A percentile compares a stretch with the other conserved stretches of the same genome.
These are phyloP conservation scores for Telfairia occidentalis DNA, from an alignment of 331 rosid genomes.

Conservation along the genomic window DNA sequence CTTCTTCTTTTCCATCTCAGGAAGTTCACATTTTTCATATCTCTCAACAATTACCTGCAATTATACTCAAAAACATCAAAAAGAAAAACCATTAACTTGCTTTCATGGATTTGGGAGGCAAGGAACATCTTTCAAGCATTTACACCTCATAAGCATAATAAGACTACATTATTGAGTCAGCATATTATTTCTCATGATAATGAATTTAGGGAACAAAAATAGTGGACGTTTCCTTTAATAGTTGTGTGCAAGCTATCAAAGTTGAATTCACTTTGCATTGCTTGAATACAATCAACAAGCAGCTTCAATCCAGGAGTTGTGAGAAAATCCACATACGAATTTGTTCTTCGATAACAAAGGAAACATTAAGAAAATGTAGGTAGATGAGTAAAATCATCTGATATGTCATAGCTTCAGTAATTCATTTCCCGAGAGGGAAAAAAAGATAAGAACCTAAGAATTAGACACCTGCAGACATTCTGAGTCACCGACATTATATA, in stretches of 20 bases:
- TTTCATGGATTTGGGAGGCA: background rate
- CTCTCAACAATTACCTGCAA: conserved; percentile 67
- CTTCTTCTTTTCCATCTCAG: conserved; percentile 79
- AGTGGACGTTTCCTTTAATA: background rate
- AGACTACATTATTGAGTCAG: background rate
- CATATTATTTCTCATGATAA: background rate
- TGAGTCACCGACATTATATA: background rate
- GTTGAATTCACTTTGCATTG: background rate
- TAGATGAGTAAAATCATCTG: background rate
- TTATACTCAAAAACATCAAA: background rate
- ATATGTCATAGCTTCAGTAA: background rate
- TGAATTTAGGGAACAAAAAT: background rate
- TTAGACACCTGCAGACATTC: background rate
- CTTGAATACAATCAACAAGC: background rate
- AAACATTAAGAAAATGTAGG: too few relatives aligned
- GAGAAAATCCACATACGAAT: background rate
- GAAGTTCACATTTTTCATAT: conserved; percentile 47
- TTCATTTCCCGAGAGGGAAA: background rate
- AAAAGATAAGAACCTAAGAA: background rate
- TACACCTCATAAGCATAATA: background rate
- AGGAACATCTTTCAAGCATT: background rate
- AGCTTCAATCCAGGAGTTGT: background rate
- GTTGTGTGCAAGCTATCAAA: background rate
- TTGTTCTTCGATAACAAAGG: background rate
- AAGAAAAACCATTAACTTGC: background rate